Conservation (phyloP, 202 grass and related monocot genomes). For the Schoenoplectus tabernaemontani region DNA sequence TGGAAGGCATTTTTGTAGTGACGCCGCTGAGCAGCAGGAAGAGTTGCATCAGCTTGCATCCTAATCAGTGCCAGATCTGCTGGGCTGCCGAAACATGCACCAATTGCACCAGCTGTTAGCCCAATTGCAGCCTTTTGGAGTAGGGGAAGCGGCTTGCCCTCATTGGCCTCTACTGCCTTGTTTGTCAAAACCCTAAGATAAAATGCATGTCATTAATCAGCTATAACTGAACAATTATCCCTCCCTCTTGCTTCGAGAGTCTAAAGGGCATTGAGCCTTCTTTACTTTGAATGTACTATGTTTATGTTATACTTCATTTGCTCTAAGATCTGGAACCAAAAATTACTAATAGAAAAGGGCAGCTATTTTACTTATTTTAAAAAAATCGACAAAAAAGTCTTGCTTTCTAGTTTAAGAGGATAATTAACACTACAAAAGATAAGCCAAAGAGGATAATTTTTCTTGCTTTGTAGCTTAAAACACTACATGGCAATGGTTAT, state of each 20-base stretch:
- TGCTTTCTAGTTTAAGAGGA: too few relatives aligned
- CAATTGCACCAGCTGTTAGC: constrained; percentile 90
- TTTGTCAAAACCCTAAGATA: constrained; percentile 79
- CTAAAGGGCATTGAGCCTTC: background rate
- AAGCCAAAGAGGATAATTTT: background rate
- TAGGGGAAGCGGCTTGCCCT: constrained; percentile 72
- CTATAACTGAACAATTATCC: background rate
- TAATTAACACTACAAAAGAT: too few relatives aligned
- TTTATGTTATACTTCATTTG: background rate
- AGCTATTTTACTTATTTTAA: background rate
- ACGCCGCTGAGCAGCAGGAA: constrained; percentile 56
- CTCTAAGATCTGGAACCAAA: background rate
- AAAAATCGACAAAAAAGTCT: too few relatives aligned
- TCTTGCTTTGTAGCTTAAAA: background rate
- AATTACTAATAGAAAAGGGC: background rate
- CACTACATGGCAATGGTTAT: background rate
- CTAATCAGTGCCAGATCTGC: constrained; percentile 94
- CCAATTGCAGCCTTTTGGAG: constrained; percentile 82
- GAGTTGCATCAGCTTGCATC: constrained; percentile 95
- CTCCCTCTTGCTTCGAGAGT: background rate
- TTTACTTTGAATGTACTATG: background rate
- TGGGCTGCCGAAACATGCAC: constrained; percentile 70
- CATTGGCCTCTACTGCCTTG: constrained; percentile 86
- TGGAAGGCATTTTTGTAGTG: constrained; percentile 98
- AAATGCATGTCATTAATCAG: background rate